Percentiles rank a stretch among this genome's conserved stretches.
Conservation (phyloP, 2,329 filamentous ascomycete genomes). For the Metarhizium guizhouense region DNA sequence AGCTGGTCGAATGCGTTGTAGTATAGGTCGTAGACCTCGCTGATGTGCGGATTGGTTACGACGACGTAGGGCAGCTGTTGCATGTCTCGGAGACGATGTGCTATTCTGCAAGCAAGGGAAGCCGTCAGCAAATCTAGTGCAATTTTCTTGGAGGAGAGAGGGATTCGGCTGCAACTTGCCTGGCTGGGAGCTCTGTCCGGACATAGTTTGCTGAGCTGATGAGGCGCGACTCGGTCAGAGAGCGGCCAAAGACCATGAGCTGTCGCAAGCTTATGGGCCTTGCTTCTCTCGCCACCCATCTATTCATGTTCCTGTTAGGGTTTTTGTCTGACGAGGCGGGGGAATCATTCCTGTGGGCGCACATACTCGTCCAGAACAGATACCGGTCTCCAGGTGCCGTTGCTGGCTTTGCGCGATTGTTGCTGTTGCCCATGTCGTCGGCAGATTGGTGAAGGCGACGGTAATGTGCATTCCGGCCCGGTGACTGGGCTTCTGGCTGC, state of each 20-base stretch:
- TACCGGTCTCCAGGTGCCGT: conserved; percentile 50
- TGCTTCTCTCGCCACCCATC: conserved; percentile 89
- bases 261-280: conserved; percentile 94
- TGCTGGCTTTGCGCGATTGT: conserved; percentile 14
- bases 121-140: neutral
- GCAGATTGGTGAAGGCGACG: neutral
- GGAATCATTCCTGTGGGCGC: neutral
- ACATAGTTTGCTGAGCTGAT: conserved; percentile 97
- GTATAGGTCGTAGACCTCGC: conserved; percentile 93
- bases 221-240: conserved; percentile 79
- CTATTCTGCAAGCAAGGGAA: conserved; percentile 47
- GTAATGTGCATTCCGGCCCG: neutral
- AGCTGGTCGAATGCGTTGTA: conserved; percentile 93
- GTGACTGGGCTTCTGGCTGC: conserved; percentile 4
- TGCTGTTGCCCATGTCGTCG: conserved; percentile 2
- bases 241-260: conserved; percentile 93
- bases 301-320: conserved; percentile 24
- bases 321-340: neutral
- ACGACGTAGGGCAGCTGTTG: conserved; percentile 93
- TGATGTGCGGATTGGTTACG: conserved; percentile 89
- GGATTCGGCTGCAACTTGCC: conserved; percentile 7
- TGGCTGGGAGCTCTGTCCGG: conserved; percentile 64
- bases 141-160: neutral
- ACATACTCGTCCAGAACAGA: conserved; percentile 56
- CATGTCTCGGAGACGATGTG: conserved; percentile 93